phyloP scores from a whole-genome alignment of 768 basidiomycete species.

The Lactifluus piperatus region DNA sequence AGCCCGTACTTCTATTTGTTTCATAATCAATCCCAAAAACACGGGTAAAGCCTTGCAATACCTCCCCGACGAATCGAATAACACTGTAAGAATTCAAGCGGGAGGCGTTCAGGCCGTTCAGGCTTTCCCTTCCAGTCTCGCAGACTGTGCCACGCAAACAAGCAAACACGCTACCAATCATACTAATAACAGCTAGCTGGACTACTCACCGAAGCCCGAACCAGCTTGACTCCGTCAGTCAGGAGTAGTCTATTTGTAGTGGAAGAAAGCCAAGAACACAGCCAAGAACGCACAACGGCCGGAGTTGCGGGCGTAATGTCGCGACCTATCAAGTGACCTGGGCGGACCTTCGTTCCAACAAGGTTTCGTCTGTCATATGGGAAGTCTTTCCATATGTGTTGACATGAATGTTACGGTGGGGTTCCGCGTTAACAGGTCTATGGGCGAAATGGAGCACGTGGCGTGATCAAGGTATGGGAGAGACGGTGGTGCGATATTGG shows the following conservation, averaged over 20 bases:
- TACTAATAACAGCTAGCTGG: background rate
- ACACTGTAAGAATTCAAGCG: background rate
- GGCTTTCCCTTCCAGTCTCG: background rate
- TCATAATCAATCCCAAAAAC: background rate
- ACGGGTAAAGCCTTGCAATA: background rate
- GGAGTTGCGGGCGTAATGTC: background rate
- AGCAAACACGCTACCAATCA: background rate
- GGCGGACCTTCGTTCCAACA: conserved; percentile 3
- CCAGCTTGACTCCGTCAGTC: background rate
- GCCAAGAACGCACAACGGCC: background rate
- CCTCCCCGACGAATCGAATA: background rate
- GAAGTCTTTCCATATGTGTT: conserved; percentile 1
- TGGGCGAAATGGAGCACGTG: background rate
- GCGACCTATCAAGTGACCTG: conserved; percentile 6
- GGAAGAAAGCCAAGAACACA: background rate
- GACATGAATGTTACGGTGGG: background rate
- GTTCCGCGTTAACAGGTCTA: background rate
- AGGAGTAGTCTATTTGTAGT: background rate
- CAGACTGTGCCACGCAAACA: conserved; percentile 1
- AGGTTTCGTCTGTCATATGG: conserved; percentile 14
- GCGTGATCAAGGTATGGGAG: background rate
- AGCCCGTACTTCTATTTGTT: background rate
- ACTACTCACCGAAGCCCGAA: background rate
- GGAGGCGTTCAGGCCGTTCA: background rate
- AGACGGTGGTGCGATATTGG: background rate